Evolutionary conservation across 164 flowering plant species (phyloP), one percentile per base, ranked within the genome.

Genomic region (Vitis rotundifolia): DNA sequence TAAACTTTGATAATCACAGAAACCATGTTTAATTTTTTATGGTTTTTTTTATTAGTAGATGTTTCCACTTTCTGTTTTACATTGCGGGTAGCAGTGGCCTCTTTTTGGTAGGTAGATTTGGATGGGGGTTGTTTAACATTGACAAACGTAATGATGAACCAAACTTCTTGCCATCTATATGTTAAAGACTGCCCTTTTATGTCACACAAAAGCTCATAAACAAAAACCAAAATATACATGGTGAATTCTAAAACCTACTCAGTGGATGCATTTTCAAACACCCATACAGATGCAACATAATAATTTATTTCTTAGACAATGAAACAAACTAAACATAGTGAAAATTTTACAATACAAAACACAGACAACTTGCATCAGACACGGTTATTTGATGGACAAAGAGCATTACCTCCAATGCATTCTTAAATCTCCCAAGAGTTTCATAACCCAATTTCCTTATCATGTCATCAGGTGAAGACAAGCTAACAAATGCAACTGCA

Each of bases 371-470:
- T 3, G 15, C 22, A 22, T 13, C 61, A 37, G 50, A 53, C 12
- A 55, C 51, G 56, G n/a, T 16, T 16, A 55, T 29, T 37, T 22
- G 37, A 49, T 54, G 44, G 7, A 37, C 8, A 66, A 49, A 56
- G 18, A 72, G 18, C 26, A 51, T 57, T 80, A 93, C 97, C 97
- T 91, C 90, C 68, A 90, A 72, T 28, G 81, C 79, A 67, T 73
- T 69, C 80, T 82, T 90, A 73, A 88, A 91, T 75, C 72, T 81
- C 66, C 75, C 88, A 77, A 94, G 86, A 73, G 73, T 80, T 76
- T 88, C 91, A 77, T 91, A 91, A 14, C 88, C 94, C 80, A 92
- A 70, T 80, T 83, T 90, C 73, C 97, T 86, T 66, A 94, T 79
- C 73, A 80, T 87, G 54, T 78, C 83, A 79, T 90, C 88, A 12